Evolutionary conservation across 1,139 yeast species (phyloP), one percentile per base, ranked within the genome.

Genomic region (Yamadazyma sp.): DNA sequence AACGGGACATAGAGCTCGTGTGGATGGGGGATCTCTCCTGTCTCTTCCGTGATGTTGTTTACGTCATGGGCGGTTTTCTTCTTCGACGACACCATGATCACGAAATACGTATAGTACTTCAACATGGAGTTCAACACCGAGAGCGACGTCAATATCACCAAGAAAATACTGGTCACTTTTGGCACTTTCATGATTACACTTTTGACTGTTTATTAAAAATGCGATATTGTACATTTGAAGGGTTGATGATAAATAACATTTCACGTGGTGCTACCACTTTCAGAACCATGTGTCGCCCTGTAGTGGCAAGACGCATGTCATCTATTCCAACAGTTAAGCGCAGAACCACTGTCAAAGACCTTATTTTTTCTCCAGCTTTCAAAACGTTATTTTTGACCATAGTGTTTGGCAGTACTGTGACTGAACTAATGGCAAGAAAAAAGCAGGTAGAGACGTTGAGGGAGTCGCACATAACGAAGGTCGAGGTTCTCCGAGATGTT

Each of bases 1-100:
- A 67, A 50, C 3, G 73, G 73, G 6, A 67, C 72, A 45, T 57
- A 67, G 35, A 67, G 51, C 43, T 66, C 71, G 43, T 66, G 71
- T 11, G 73, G 73, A 46, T 65, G 72, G 3, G 70, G 71, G 2
- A 63, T 51, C 38, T 60, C 67, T 4, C 67, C 69, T 2, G 67
- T 60, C 44, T 62, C 67, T 48, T 64, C 59, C 25, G 63, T 60
- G 16, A 62, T 52, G 31, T 56, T 42, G 42, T 54, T 53, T 32
- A 54, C 51, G 29, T 56, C 60, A 32, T 48, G 46, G 30, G 57
- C 52, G 9, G 55, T 46, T 6, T 52, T 47, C 39, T 61, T 61
- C 16, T 64, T 51, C 4, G 66, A 59, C 12, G 67, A 56, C 6
- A 64, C 62, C 43, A 64, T 58, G 12, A 61, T 40, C 18, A 60